phyloP scores from a whole-genome alignment of 1,284 basidiomycete genomes.

The Leccinum subspadiceum region DNA sequence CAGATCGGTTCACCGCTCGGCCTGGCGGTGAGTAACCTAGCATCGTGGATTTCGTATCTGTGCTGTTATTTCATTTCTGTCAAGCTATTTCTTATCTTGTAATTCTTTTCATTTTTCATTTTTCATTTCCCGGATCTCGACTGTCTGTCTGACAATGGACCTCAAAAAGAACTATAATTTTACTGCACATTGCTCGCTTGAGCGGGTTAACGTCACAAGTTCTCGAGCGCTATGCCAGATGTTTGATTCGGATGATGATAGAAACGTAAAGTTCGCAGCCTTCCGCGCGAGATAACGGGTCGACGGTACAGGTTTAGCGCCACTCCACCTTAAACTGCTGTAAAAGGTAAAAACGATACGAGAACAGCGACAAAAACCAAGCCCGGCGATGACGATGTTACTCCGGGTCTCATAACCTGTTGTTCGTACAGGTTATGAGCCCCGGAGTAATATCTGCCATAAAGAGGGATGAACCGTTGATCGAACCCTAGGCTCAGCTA shows the following conservation, averaged over 20 bases:
- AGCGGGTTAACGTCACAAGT: conserved; percentile 14
- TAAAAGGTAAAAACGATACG: conserved; percentile 6
- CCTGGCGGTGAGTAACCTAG: conserved; percentile 10
- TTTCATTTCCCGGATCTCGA: conserved; percentile 29
- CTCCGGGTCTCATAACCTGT: conserved; percentile 19
- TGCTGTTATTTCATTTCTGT: conserved; percentile 11
- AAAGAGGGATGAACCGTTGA: conserved; percentile 3
- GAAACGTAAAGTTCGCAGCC: conserved; percentile 19
- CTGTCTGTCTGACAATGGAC: background rate
- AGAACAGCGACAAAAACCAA: conserved; percentile 3
- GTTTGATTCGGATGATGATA: background rate
- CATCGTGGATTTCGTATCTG: conserved; percentile 4
- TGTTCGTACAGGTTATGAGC: conserved; percentile 27
- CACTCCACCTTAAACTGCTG: background rate
- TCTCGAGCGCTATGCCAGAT: background rate
- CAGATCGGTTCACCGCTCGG: conserved; percentile 8
- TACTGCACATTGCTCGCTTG: conserved; percentile 1
- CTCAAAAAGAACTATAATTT: background rate
- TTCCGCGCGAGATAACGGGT: conserved; percentile 6
- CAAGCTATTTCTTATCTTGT: conserved; percentile 8
- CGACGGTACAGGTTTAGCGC: background rate
- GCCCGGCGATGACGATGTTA: conserved; percentile 12
- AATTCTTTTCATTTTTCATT: conserved; percentile 8
- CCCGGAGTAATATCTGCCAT: conserved; percentile 23
- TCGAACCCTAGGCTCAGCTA: background rate